Conservation (phyloP, 2,329 filamentous ascomycete genomes). For the Beauveria asiatica region DNA sequence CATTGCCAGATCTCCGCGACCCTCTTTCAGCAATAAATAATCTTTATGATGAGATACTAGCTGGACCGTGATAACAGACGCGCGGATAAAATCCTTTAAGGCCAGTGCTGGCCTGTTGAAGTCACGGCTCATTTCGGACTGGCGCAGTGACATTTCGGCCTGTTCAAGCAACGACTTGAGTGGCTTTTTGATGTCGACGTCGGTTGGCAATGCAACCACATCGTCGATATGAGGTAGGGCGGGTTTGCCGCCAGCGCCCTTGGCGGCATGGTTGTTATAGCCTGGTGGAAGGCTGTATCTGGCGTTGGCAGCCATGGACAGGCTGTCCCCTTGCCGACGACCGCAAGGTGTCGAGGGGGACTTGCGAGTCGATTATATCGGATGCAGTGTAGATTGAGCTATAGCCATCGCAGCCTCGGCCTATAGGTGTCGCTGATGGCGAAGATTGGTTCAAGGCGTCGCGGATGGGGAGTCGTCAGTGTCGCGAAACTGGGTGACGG, state of each 20-base stretch:
- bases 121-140: conserved; percentile 53
- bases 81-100: conserved; percentile 75
- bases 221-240: conserved; percentile 47
- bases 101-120: conserved; percentile 64
- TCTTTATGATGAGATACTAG: conserved; percentile 69
- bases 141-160: conserved; percentile 45
- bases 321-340: conserved; percentile 18
- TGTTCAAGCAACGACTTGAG: conserved; percentile 44
- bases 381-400: neutral
- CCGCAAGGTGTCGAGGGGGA: conserved; percentile 6
- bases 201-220: conserved; percentile 35
- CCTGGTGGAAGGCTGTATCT: conserved; percentile 22
- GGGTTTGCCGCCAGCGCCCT: conserved; percentile 17
- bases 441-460: neutral
- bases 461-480: neutral
- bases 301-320: conserved; percentile 24
- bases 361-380: neutral
- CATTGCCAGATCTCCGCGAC: conserved; percentile 39
- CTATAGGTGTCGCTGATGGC: neutral
- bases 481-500: neutral
- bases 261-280: conserved; percentile 12
- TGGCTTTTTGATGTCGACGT: conserved; percentile 40
- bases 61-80: conserved; percentile 70
- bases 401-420: neutral
- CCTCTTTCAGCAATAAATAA: conserved; percentile 54